These are phyloP conservation scores for Rhynchosporium graminicola DNA, from an alignment of 2,329 filamentous ascomycete species.

Conservation along the genomic window DNA sequence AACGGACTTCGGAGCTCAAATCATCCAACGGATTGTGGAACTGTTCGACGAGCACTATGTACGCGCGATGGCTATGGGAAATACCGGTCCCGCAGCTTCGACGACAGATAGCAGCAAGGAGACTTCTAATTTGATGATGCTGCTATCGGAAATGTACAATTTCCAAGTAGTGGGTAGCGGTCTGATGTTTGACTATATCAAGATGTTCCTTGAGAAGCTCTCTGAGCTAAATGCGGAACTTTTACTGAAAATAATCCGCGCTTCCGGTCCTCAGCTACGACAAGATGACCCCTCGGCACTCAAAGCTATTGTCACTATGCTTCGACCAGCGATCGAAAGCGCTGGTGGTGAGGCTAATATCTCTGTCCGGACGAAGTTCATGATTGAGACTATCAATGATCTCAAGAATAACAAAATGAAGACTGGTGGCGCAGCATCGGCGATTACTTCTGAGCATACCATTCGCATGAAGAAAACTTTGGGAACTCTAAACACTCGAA, in stretches of 20 bases:
- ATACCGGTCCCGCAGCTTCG: conserved; percentile 36
- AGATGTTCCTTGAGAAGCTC: conserved; percentile 71
- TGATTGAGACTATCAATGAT: conserved; percentile 95
- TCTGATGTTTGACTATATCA: conserved; percentile 88
- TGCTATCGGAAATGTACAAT: conserved; percentile 86
- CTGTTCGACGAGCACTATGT: conserved; percentile 70
- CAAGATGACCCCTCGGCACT: conserved; percentile 86
- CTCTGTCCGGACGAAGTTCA: conserved; percentile 89
- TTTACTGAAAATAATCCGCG: conserved; percentile 79
- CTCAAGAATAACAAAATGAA: conserved; percentile 93
- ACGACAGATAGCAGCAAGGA: conserved; percentile 53
- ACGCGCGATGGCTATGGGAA: conserved; percentile 40
- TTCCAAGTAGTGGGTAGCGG: conserved; percentile 84
- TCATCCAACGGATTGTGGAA: conserved; percentile 76
- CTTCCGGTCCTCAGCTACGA: conserved; percentile 78
- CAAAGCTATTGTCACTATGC: conserved; percentile 81
- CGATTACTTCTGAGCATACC: conserved; percentile 76
- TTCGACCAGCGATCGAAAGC: conserved; percentile 71
- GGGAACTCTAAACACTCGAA: conserved; percentile 70
- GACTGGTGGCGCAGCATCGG: conserved; percentile 68
- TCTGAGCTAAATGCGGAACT: conserved; percentile 88
- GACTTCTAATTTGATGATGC: conserved; percentile 74
- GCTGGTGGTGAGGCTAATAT: conserved; percentile 70
- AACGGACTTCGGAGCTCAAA: conserved; percentile 83
- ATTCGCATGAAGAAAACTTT: conserved; percentile 87